Evolutionary conservation across 108 stramenopile genomes (phyloP).

Genomic region (Pseudonitzschia delicatissima): DNA sequence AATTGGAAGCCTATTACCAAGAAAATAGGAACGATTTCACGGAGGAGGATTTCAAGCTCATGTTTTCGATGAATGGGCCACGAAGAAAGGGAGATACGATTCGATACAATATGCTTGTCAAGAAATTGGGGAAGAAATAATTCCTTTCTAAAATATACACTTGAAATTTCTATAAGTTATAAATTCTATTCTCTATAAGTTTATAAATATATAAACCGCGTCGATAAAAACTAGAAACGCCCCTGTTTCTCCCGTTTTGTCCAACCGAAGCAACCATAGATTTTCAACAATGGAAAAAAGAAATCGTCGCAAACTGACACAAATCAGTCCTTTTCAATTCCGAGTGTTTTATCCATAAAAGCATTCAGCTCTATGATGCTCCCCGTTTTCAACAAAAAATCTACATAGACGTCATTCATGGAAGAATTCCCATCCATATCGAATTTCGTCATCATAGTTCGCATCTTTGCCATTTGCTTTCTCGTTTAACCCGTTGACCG

Average conservation of each 20-base stretch:
- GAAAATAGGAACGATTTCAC: slow-evolving; percentile 67
- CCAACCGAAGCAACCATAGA: too few relatives aligned
- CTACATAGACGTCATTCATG: slow-evolving; percentile 1
- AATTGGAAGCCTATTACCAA: slow-evolving; percentile 73
- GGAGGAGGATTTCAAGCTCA: slow-evolving; percentile 74
- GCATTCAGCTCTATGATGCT: slow-evolving; percentile 13
- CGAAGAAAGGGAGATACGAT: slow-evolving; percentile 66
- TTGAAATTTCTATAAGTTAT: too few relatives aligned
- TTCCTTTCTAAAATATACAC: too few relatives aligned
- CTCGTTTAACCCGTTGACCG: neutral
- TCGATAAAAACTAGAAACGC: too few relatives aligned
- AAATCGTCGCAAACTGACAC: too few relatives aligned
- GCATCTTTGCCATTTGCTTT: neutral
- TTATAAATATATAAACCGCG: too few relatives aligned
- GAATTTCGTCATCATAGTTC: neutral
- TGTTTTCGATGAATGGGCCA: slow-evolving; percentile 82
- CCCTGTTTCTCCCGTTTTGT: too few relatives aligned
- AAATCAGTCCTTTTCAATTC: neutral
- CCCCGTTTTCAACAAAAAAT: neutral
- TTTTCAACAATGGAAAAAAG: too few relatives aligned
- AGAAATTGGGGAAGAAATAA: slow-evolving; percentile 14
- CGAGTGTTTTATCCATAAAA: slow-evolving; percentile 7
- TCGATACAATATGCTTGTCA: slow-evolving; percentile 61
- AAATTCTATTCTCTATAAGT: too few relatives aligned
- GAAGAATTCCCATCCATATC: neutral